Evolutionary conservation across 257 asterid genomes (phyloP).

Genomic region (Nicotiana tabacum): DNA sequence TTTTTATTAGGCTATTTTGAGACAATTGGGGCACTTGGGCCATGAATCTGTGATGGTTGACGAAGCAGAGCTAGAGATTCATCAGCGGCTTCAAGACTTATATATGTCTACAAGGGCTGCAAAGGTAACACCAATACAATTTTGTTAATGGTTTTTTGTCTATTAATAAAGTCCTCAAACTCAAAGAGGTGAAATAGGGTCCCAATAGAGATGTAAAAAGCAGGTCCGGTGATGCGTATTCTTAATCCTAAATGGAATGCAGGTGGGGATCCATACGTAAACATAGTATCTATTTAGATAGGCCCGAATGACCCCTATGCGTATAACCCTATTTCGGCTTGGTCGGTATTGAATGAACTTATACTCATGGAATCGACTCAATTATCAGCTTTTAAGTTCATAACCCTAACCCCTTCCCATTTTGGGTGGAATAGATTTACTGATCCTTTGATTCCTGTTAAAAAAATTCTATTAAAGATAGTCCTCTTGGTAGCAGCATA

Average conservation of each 20-base stretch:
- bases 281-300: not conserved
- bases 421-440: not conserved
- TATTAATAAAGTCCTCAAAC: not conserved
- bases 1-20: constrained; percentile 65
- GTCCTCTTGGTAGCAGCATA: not conserved
- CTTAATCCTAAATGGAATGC: not conserved
- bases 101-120: constrained; percentile 89
- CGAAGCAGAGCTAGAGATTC: constrained; percentile 64
- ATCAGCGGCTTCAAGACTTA: constrained; percentile 64
- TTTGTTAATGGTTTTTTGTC: not conserved
- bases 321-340: not conserved
- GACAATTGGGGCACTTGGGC: constrained; percentile 86
- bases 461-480: not conserved
- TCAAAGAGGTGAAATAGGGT: not conserved
- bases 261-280: not conserved
- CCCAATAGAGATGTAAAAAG: not conserved
- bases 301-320: not conserved
- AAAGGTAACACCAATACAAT: constrained; percentile 46
- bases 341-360: not conserved
- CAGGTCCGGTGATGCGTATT: not conserved
- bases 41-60: constrained; percentile 70
- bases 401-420: not conserved
- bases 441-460: not conserved
- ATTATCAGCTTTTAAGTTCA: not conserved
- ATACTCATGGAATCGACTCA: not conserved